Conservation (phyloP, 2,329 filamentous ascomycete species). For the Aspergillaceae sp. region DNA sequence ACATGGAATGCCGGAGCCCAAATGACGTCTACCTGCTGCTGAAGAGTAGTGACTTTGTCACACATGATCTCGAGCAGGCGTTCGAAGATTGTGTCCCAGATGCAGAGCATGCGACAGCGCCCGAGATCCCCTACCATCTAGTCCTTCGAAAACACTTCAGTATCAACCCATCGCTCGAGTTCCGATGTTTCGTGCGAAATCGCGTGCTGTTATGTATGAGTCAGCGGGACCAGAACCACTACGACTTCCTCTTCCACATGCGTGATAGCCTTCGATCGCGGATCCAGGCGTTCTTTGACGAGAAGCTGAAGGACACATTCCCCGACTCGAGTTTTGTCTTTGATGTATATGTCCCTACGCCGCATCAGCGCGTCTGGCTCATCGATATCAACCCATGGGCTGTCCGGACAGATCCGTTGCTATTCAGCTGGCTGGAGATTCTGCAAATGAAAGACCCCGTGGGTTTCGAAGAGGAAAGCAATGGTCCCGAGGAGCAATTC, state of each 20-base stretch:
- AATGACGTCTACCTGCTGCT: constrained; percentile 91
- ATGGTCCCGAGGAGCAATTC: constrained; percentile 21
- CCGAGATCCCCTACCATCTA: constrained; percentile 62
- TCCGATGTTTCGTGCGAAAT: constrained; percentile 87
- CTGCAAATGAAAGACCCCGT: constrained; percentile 54
- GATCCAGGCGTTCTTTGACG: constrained; percentile 69
- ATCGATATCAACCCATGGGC: constrained; percentile 97
- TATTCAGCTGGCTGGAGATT: constrained; percentile 87
- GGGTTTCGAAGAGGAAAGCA: constrained; percentile 26
- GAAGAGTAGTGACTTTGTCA: constrained; percentile 90
- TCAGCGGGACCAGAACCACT: constrained; percentile 85
- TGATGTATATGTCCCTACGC: constrained; percentile 78
- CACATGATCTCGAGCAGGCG: constrained; percentile 85
- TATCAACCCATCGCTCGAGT: constrained; percentile 84
- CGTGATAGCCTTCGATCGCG: constrained; percentile 57
- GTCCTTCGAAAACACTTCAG: constrained; percentile 82
- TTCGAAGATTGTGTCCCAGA: constrained; percentile 63
- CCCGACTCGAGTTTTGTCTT: constrained; percentile 79
- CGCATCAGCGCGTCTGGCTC: constrained; percentile 68
- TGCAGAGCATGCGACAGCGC: constrained; percentile 10
- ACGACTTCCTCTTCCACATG: constrained; percentile 67
- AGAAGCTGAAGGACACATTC: constrained; percentile 66
- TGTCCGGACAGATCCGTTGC: constrained; percentile 71
- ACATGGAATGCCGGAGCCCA: constrained; percentile 76
- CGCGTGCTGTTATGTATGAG: constrained; percentile 71